phyloP scores from a whole-genome alignment of 495 filamentous ascomycete species.

The Neurospora sp. region DNA sequence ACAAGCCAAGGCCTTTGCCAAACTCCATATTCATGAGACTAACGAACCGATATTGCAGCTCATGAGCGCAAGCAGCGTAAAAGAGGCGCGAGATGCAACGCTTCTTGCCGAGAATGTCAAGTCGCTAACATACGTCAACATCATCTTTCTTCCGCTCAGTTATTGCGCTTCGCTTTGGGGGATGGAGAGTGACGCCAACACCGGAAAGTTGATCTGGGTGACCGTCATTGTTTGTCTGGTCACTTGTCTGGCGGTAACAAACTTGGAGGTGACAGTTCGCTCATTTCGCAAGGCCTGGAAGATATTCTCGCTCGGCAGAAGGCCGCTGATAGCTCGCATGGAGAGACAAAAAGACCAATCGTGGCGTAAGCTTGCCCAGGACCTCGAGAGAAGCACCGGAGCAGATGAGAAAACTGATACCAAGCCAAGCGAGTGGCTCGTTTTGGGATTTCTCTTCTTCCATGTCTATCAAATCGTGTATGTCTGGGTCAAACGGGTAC shows the following conservation, averaged over 20 bases:
- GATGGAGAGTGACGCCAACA: background rate
- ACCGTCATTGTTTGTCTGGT: background rate
- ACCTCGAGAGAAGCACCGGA: background rate
- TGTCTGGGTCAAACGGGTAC: background rate
- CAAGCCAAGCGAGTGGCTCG: background rate
- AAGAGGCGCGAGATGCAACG: no score
- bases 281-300: background rate
- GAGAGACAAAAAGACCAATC: background rate
- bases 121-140: no score
- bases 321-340: background rate
- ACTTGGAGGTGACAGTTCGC: background rate
- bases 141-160: no score
- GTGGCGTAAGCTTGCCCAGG: background rate
- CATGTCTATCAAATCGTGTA: background rate
- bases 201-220: background rate
- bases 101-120: no score
- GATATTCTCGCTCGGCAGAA: background rate
- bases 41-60: no score
- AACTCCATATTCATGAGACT: no score
- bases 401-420: background rate
- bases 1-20: no score
- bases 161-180: no score
- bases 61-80: no score
- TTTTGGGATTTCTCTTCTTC: background rate
- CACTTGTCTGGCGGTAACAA: background rate